Base-by-base conservation (phyloP, 192 early-diverging fungal species). In the Coemansia sp. region DNA sequence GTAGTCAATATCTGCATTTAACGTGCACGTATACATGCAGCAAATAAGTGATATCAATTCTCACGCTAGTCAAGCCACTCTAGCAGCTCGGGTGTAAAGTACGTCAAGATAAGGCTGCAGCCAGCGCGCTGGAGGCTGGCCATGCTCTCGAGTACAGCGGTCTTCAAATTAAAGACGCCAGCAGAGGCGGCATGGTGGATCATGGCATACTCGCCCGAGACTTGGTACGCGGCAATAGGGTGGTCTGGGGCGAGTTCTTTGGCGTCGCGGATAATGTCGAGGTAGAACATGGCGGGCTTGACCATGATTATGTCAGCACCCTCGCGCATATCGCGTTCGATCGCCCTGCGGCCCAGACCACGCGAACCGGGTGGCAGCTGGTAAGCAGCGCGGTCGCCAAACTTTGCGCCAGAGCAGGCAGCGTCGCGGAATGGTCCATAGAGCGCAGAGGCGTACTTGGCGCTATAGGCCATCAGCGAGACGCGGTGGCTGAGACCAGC, bases 351-450 rank as follows among this genome's bases (percentile, higher is more conserved):
- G 3, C 95, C 97, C 43, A 99, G 83, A 9, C 95, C 95, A 38
- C 97, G 92, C 15, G 95, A 89, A 27, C 88, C 88, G 3, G 92
- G 88, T 16, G 97, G 97, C 33, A 99, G 87, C 80, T 99, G 97
- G 72, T 99, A 99, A 65, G 94, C 93, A 39, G 92, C 91, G 65
- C 97, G 92, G 76, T 99, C 93, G 22, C 97, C 97, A 49, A 90
- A 91, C 50, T 88, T 71, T 13, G 97, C 96, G n/a, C 94, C 93
- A 7, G 96, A 97, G 67, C 94, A 90, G 22, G 95, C 95, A 10
- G 95, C 95, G 71, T 97, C 97, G 73, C 97, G 89, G 89, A 99
- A 99, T 1, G 97, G 97, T 0, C 97, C 97, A 78, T 99, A 99
- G 78, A 98, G 97, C 2, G 86, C 88, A 39, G 91, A 92, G 31